A percentile compares a stretch with the other conserved stretches of the same genome.
phyloP scores from a whole-genome alignment of 495 filamentous ascomycete species.

The Talaromyces nanjingensis region DNA sequence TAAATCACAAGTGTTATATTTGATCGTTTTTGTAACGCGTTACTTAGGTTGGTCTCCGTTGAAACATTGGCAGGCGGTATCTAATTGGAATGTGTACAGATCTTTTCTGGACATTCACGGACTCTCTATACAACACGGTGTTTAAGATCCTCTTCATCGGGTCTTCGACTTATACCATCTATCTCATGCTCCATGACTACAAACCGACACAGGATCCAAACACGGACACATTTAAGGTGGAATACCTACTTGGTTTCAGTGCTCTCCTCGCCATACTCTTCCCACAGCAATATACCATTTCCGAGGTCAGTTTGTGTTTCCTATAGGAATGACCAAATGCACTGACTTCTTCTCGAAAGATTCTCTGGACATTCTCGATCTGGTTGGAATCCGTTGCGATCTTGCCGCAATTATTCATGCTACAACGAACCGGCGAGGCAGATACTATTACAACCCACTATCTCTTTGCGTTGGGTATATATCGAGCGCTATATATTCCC shows the following conservation, averaged over 20 bases:
- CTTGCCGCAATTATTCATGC: constrained; percentile 93
- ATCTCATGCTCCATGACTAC: constrained; percentile 94
- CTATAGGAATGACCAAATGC: background rate
- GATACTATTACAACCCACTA: constrained; percentile 99
- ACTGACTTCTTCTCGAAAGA: constrained; percentile 38
- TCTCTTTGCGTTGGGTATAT: constrained; percentile 87
- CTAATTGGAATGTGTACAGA: constrained; percentile 40
- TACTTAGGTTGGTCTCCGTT: constrained; percentile 62
- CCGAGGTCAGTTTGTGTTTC: constrained; percentile 40
- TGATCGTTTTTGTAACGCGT: constrained; percentile 85
- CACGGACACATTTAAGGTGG: constrained; percentile 91
- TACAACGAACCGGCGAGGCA: constrained; percentile 93
- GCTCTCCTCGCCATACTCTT: constrained; percentile 73
- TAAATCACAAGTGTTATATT: constrained; percentile 91
- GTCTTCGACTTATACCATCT: constrained; percentile 86
- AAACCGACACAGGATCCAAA: constrained; percentile 94
- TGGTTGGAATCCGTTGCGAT: constrained; percentile 97
- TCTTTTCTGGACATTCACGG: constrained; percentile 77
- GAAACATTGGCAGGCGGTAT: background rate
- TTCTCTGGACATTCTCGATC: constrained; percentile 94
- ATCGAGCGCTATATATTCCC: constrained; percentile 92
- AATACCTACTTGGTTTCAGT: constrained; percentile 80
- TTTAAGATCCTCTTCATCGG: constrained; percentile 95
- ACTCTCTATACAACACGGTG: constrained; percentile 78
- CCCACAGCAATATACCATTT: constrained; percentile 67